Evolutionary conservation across 768 basidiomycete genomes (phyloP).

Genomic region (Sporobolomyces pararoseus): DNA sequence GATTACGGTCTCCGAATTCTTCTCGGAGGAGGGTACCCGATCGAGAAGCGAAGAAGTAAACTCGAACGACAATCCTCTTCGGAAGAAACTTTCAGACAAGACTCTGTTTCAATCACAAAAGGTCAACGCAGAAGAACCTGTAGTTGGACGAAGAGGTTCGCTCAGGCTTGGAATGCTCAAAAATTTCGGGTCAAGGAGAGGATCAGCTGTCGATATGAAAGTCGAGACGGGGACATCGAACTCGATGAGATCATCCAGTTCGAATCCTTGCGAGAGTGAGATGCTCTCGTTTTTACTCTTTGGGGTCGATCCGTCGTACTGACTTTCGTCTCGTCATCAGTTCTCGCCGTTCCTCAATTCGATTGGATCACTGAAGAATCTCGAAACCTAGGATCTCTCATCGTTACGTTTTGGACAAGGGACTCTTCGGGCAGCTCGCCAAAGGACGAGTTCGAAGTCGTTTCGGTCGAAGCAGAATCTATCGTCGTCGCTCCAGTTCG

Average conservation of each 20-base stretch:
- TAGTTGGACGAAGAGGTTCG: constrained; percentile 18
- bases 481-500: constrained; percentile 63
- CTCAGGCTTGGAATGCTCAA: constrained; percentile 25
- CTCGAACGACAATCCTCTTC: neutral
- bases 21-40: constrained; percentile 14
- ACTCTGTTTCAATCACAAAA: neutral
- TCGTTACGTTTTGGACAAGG: constrained; percentile 62
- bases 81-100: constrained; percentile 21
- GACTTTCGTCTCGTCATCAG: neutral
- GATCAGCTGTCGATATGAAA: constrained; percentile 3
- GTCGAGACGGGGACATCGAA: neutral
- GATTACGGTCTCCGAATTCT: constrained; percentile 38
- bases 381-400: constrained; percentile 73
- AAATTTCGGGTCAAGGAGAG: constrained; percentile 16
- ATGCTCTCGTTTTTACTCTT: too few species aligned
- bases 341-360: constrained; percentile 50
- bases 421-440: neutral
- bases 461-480: constrained; percentile 55
- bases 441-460: constrained; percentile 10
- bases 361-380: constrained; percentile 72
- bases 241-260: neutral
- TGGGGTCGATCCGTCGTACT: too few species aligned
- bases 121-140: constrained; percentile 1
- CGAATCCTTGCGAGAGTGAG: constrained; percentile 3
- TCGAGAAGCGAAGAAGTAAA: neutral